A percentile compares a stretch with the other conserved stretches of the same genome.
phyloP scores from a whole-genome alignment of 78 protist species.

The Creolimax fragrantissima region DNA sequence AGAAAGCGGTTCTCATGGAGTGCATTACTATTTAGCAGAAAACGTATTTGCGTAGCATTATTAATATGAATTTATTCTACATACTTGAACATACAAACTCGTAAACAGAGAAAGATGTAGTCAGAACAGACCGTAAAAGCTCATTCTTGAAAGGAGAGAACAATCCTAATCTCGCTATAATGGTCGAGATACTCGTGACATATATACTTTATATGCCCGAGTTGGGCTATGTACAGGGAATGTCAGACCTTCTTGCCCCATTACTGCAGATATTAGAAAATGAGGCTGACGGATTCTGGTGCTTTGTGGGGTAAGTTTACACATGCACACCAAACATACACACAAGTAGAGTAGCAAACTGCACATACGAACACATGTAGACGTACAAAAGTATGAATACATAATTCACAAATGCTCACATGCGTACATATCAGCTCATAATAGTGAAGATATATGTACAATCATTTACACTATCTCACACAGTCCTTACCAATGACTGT shows the following conservation, averaged over 20 bases:
- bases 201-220: not conserved
- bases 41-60: no score
- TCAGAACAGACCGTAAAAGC: not conserved
- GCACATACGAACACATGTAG: not conserved
- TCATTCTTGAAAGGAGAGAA: not conserved
- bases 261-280: not conserved
- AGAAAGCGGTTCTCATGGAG: no score
- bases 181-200: not conserved
- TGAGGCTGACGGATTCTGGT: constrained; percentile 10
- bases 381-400: not conserved
- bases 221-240: constrained; percentile 15
- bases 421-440: not conserved
- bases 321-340: not conserved
- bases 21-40: no score
- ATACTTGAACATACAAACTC: no score
- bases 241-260: constrained; percentile 24
- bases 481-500: no score
- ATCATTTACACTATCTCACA: not conserved
- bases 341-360: not conserved
- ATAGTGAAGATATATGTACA: not conserved
- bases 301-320: constrained; percentile 3
- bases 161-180: not conserved
- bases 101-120: constrained; percentile 10
- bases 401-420: not conserved
- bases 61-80: no score